phyloP scores from a whole-genome alignment of 306 rosid species.

The Leucaena leucocephala region DNA sequence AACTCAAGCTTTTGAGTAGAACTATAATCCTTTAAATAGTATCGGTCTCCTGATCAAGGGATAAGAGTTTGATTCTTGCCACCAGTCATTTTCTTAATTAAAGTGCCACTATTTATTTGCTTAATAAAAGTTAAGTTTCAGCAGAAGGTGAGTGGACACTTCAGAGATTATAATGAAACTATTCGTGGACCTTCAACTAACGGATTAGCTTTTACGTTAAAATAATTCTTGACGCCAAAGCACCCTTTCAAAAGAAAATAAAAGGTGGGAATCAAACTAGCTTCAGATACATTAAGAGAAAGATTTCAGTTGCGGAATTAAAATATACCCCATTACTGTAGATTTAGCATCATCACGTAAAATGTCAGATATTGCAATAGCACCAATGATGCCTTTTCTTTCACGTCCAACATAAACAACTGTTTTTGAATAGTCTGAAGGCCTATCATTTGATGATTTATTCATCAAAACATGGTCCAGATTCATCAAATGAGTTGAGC shows the following conservation, averaged over 20 bases:
- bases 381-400: slow-evolving; percentile 90
- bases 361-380: slow-evolving; percentile 82
- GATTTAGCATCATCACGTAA: slow-evolving; percentile 83
- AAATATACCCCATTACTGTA: slow-evolving; percentile 66
- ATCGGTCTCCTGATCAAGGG: background rate
- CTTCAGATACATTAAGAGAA: slow-evolving; percentile 23
- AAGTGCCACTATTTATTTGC: background rate
- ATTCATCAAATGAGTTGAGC: slow-evolving; percentile 52
- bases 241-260: slow-evolving; percentile 1
- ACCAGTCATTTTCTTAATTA: background rate
- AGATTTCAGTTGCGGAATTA: background rate
- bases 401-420: slow-evolving; percentile 92
- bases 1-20: background rate
- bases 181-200: background rate
- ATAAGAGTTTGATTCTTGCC: background rate
- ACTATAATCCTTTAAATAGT: background rate
- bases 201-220: background rate
- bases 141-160: background rate
- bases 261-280: background rate
- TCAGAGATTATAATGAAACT: background rate
- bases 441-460: slow-evolving; percentile 50
- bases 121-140: background rate
- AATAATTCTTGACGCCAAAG: background rate
- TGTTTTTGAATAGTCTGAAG: slow-evolving; percentile 75
- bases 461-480: slow-evolving; percentile 58